Percentiles rank a stretch among this genome's conserved stretches.
phyloP scores from a whole-genome alignment of 2,329 filamentous ascomycete genomes.

The Cordyceps fumosorosea region DNA sequence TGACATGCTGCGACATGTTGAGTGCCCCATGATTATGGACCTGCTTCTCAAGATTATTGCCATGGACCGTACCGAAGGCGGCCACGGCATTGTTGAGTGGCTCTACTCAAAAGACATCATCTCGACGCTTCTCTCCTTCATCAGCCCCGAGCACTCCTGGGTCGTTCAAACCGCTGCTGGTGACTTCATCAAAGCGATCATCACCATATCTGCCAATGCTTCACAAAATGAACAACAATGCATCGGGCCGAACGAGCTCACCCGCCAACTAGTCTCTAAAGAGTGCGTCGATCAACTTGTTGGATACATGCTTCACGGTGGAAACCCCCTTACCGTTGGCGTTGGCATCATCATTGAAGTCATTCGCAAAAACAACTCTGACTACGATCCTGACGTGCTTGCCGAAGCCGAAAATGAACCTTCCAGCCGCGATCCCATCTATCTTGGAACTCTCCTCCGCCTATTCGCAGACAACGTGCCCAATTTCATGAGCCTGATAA shows the following conservation, averaged over 20 bases:
- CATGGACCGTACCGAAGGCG: slow-evolving; percentile 84
- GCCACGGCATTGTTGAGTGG: slow-evolving; percentile 96
- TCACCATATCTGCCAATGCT: slow-evolving; percentile 96
- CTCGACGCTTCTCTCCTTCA: slow-evolving; percentile 76
- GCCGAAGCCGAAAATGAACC: slow-evolving; percentile 72
- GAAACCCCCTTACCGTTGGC: slow-evolving; percentile 90
- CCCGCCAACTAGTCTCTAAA: slow-evolving; percentile 85
- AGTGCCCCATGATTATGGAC: slow-evolving; percentile 98
- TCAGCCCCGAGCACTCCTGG: slow-evolving; percentile 77
- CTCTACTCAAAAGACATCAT: slow-evolving; percentile 84
- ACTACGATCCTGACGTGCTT: slow-evolving; percentile 91
- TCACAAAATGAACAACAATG: slow-evolving; percentile 98
- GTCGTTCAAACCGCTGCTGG: slow-evolving; percentile 94
- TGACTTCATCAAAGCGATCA: slow-evolving; percentile 97
- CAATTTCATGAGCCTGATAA: slow-evolving; percentile 86
- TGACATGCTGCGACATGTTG: slow-evolving; percentile 85
- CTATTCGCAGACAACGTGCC: slow-evolving; percentile 88
- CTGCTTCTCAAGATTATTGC: slow-evolving; percentile 94
- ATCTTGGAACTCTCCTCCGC: slow-evolving; percentile 81
- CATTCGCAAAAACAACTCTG: slow-evolving; percentile 98
- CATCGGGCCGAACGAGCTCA: slow-evolving; percentile 95
- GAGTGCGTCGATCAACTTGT: slow-evolving; percentile 80
- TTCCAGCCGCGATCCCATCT: slow-evolving; percentile 87
- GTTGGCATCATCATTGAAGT: slow-evolving; percentile 98
- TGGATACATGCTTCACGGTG: slow-evolving; percentile 83